phyloP scores from a whole-genome alignment of 345 rosid species.

The Gossypium stocksii region DNA sequence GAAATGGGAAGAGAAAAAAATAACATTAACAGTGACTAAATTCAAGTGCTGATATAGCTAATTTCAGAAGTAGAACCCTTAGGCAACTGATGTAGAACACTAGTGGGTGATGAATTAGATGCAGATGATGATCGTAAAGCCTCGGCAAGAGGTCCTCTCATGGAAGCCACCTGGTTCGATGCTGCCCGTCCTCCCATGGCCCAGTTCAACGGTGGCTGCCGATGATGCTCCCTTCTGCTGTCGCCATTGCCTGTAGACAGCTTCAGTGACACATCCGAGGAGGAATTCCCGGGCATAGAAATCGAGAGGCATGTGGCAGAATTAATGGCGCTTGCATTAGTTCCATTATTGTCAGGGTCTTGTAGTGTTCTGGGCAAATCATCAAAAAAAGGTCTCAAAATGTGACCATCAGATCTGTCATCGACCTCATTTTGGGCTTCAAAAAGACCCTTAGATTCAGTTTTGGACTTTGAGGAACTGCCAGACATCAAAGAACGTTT shows the following conservation, averaged over 20 bases:
- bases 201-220: constrained; percentile 42
- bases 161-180: constrained; percentile 40
- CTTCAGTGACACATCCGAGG: constrained; percentile 85
- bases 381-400: constrained; percentile 75
- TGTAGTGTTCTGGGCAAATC: constrained; percentile 74
- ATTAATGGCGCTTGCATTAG: constrained; percentile 29
- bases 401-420: constrained; percentile 50
- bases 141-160: constrained; percentile 91
- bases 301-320: constrained; percentile 63
- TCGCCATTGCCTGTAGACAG: constrained; percentile 62
- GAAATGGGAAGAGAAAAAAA: neutral
- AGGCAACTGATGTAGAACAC: constrained; percentile 65
- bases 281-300: constrained; percentile 60
- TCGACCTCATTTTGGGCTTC: constrained; percentile 36
- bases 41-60: constrained; percentile 30
- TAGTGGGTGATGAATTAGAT: constrained; percentile 63
- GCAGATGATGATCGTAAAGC: constrained; percentile 67
- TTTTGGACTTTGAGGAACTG: constrained; percentile 46
- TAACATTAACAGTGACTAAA: neutral
- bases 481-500: constrained; percentile 18
- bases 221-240: constrained; percentile 34
- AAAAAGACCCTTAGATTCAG: constrained; percentile 38
- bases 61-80: constrained; percentile 40
- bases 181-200: constrained; percentile 45
- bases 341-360: constrained; percentile 39